phyloP scores from a whole-genome alignment of 306 rosid species.

The Cercis canadensis region DNA sequence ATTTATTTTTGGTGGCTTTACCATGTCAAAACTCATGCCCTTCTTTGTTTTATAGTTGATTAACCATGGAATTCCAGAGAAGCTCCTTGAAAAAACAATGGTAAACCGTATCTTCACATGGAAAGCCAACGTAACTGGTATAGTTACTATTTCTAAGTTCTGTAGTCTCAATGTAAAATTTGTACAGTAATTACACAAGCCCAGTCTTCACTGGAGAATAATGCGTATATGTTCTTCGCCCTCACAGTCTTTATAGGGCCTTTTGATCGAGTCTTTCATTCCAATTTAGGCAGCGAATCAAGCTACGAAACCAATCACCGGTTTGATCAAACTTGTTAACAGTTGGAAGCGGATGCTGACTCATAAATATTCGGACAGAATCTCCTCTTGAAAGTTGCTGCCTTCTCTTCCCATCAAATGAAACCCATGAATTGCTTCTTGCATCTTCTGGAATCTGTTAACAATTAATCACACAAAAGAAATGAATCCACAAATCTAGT shows the following conservation, averaged over 20 bases:
- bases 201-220: constrained; percentile 30
- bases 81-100: constrained; percentile 64
- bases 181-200: constrained; percentile 59
- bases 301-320: constrained; percentile 98
- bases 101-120: constrained; percentile 34
- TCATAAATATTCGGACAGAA: constrained; percentile 84
- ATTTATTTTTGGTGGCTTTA: not conserved
- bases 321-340: constrained; percentile 98
- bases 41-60: constrained; percentile 64
- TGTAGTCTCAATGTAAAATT: constrained; percentile 37
- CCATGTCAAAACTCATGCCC: constrained; percentile 21
- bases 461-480: constrained; percentile 26
- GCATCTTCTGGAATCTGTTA: constrained; percentile 94
- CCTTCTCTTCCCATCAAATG: constrained; percentile 98
- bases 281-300: constrained; percentile 99
- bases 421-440: constrained; percentile 97
- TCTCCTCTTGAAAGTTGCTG: constrained; percentile 99
- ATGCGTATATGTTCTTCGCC: constrained; percentile 24
- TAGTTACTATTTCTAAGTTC: constrained; percentile 37
- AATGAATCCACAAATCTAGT: constrained; percentile 22
- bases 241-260: constrained; percentile 68
- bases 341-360: constrained; percentile 96
- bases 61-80: constrained; percentile 92
- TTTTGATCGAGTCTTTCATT: constrained; percentile 96
- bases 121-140: constrained; percentile 38